Evolutionary conservation across 2,329 filamentous ascomycete species (phyloP), one percentile per base, ranked within the genome.

Genomic region (Cladosporium colombiae): DNA sequence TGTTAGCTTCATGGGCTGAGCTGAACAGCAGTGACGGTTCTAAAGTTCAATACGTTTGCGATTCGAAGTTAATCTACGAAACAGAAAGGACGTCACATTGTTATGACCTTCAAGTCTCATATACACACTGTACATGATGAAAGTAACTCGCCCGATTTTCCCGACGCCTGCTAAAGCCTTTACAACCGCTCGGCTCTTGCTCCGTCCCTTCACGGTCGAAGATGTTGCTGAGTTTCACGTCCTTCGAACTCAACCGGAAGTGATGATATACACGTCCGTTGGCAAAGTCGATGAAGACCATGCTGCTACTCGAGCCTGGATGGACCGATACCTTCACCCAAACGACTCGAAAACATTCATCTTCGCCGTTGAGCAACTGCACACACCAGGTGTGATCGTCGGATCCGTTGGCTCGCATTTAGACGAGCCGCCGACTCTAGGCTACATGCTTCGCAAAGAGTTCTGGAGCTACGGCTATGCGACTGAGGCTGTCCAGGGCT

Each of bases 201-300:
- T 59, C 23, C 57, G 57, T 44, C 37, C 57, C 35, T 46, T 59
- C 35, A 44, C 35, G 27, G 23, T 11, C 25, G 25, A 59, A 3
- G 57, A 59, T 59, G 16, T 59, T 21, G 57, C 57, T 16, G 57
- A 59, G 4, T 59, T 44, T n/a, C 57, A 59, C 10, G 14, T 59
- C 33, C 57, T 59, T 10, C 37, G 57, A 46, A 59, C 57, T 7
- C 57, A 59, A 27, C 57, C 57, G 29, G 57, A 59, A 25, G 57
- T 59, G 16, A 59, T 59, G 57, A 49, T 59, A 6, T 1, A 29
- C 37, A 46, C 57, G 1, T 23, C 23, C 7, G 10, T 31, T 7
- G 57, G 57, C 35, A 46, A 46, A 59, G 57, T 59, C 14, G 57
- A 59, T 11, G 35, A 37, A 13, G 57, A 59, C 23, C 25, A 46